Percentiles rank a stretch among this genome's conserved stretches.
Conservation (phyloP, 805 yeast genomes). For the Candida andamanensis region DNA sequence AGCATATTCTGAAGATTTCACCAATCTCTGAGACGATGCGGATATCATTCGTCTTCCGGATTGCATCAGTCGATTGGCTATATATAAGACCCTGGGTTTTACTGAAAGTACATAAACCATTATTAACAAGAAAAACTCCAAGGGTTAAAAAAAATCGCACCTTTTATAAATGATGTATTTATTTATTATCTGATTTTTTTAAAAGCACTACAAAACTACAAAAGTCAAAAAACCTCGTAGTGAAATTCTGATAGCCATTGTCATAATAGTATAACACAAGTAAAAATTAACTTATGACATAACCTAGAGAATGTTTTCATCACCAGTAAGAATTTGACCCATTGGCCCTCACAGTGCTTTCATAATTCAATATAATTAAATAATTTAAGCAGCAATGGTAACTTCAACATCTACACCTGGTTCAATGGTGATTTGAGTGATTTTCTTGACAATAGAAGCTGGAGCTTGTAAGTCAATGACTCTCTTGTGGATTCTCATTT, state of each 20-base stretch:
- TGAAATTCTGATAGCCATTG: constrained; percentile 6
- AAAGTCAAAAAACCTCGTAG: too few species aligned
- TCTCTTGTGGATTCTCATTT: constrained; percentile 99
- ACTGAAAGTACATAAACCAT: constrained; percentile 21
- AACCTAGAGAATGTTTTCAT: too few species aligned
- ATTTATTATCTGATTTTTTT: constrained; percentile 96
- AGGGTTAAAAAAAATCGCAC: constrained; percentile 87
- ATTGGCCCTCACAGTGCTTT: too few species aligned
- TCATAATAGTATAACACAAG: constrained; percentile 7
- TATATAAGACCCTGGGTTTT: constrained; percentile 16
- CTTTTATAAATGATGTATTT: constrained; percentile 99
- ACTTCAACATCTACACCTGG: constrained; percentile 99
- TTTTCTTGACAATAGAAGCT: constrained; percentile 85
- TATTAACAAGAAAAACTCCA: constrained; percentile 28
- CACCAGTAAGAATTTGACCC: too few species aligned
- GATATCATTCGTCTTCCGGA: constrained; percentile 12
- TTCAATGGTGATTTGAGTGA: constrained; percentile 96
- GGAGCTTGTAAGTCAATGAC: constrained; percentile 97
- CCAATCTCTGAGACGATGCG: constrained; percentile 10
- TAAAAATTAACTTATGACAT: too few species aligned
- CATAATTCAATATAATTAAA: constrained; percentile 5
- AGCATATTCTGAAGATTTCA: constrained; percentile 10
- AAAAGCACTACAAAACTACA: too few species aligned
- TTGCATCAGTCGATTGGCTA: constrained; percentile 13
- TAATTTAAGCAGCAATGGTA: constrained; percentile 73